Conservation (phyloP, 805 yeast genomes). For the Myxozyma melibiosi region DNA sequence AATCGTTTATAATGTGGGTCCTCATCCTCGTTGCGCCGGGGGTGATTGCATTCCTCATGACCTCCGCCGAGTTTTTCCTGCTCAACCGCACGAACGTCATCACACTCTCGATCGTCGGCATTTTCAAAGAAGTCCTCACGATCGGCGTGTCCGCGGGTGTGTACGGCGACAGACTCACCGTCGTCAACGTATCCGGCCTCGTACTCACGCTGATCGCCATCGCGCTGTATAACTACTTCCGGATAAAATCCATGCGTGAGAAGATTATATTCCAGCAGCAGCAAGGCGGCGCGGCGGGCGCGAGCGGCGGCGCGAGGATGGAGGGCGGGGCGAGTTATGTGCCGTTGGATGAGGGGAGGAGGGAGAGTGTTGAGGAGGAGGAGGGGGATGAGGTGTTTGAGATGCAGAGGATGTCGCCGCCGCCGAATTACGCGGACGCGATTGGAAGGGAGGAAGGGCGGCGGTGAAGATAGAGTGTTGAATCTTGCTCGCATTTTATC, state of each 20-base stretch:
- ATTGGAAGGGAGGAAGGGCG: background rate
- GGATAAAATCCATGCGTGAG: conserved; percentile 27
- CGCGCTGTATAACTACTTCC: conserved; percentile 67
- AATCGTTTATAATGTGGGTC: conserved; percentile 59
- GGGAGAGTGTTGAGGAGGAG: background rate
- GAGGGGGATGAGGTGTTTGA: background rate
- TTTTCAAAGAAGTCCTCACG: conserved; percentile 87
- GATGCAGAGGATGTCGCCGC: background rate
- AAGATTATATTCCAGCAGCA: conserved; percentile 14
- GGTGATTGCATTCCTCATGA: conserved; percentile 82
- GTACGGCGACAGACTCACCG: conserved; percentile 71
- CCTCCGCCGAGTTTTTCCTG: conserved; percentile 58
- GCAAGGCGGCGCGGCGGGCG: background rate
- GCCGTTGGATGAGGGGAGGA: too few relatives aligned
- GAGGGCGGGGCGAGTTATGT: too few relatives aligned
- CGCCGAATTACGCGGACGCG: background rate
- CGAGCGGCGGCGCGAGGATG: background rate
- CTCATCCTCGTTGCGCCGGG: conserved; percentile 77
- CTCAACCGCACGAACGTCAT: conserved; percentile 80
- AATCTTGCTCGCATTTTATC: too few relatives aligned
- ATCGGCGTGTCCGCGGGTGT: conserved; percentile 67
- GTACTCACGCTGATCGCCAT: conserved; percentile 75
- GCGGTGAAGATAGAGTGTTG: too few relatives aligned
- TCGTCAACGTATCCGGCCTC: conserved; percentile 73
- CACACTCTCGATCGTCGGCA: conserved; percentile 87